Evolutionary conservation across 108 stramenopile genomes (phyloP).

Genomic region (Skeletonema potamos): DNA sequence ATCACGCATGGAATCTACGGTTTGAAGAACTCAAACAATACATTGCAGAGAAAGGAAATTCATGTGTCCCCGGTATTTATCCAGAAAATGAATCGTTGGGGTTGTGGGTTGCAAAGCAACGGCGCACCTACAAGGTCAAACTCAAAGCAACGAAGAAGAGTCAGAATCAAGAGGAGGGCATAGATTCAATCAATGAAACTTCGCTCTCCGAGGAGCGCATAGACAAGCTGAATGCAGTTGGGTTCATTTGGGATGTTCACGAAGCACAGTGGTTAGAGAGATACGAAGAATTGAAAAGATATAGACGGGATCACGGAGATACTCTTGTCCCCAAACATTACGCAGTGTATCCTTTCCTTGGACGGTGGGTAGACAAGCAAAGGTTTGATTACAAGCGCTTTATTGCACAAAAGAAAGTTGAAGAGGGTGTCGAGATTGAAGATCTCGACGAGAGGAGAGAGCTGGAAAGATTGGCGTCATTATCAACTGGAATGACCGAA

Average conservation of each 20-base stretch:
- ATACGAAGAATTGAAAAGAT: conserved; percentile 37
- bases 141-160: conserved; percentile 15
- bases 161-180: background rate
- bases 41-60: conserved; percentile 18
- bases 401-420: conserved; percentile 24
- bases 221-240: conserved; percentile 35
- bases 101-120: conserved; percentile 29
- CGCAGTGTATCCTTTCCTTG: conserved; percentile 41
- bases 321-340: conserved; percentile 50
- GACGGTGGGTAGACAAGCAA: conserved; percentile 63
- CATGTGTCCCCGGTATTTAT: conserved; percentile 17
- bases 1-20: conserved; percentile 23
- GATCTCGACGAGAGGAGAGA: conserved; percentile 16
- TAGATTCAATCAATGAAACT: background rate
- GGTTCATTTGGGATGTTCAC: conserved; percentile 48
- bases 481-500: conserved; percentile 43
- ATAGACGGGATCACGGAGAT: conserved; percentile 50
- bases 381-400: conserved; percentile 37
- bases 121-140: conserved; percentile 14
- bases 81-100: conserved; percentile 11
- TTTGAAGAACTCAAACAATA: conserved; percentile 27
- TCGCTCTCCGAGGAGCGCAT: conserved; percentile 37
- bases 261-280: conserved; percentile 44
- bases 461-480: conserved; percentile 7
- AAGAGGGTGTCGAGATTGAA: background rate